Conservation (phyloP, 2,329 filamentous ascomycete species). For the Xylariales sp. region DNA sequence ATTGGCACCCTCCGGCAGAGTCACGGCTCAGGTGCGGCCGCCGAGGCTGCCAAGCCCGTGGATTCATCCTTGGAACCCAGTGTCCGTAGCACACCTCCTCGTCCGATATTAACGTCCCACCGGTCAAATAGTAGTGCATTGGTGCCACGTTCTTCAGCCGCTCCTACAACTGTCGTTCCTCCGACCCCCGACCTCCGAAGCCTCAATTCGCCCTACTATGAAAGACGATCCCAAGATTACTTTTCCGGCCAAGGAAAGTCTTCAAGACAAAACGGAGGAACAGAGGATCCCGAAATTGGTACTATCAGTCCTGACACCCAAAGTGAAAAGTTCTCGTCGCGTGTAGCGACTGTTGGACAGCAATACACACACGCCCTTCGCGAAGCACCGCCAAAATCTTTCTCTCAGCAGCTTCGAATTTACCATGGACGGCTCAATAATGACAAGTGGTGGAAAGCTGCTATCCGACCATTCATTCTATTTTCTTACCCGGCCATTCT, state of each 20-base stretch:
- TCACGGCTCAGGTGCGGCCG: background rate
- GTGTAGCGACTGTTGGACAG: conserved; percentile 28
- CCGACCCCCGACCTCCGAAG: conserved; percentile 29
- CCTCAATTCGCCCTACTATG: conserved; percentile 32
- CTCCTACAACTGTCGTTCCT: conserved; percentile 10
- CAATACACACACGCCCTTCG: conserved; percentile 69
- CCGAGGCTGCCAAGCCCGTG: background rate
- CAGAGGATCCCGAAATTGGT: no score
- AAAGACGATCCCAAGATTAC: conserved; percentile 10
- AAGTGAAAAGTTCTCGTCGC: conserved; percentile 37
- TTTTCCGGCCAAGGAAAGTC: conserved; percentile 14
- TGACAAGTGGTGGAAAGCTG: conserved; percentile 76
- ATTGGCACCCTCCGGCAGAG: no score
- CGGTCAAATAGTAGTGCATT: conserved; percentile 11
- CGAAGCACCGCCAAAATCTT: conserved; percentile 63
- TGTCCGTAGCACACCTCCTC: background rate
- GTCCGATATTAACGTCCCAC: background rate
- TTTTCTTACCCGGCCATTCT: conserved; percentile 84
- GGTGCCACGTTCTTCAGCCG: conserved; percentile 11
- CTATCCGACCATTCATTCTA: conserved; percentile 75
- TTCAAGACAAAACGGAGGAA: no score
- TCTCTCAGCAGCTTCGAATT: conserved; percentile 66
- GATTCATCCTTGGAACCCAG: conserved; percentile 1
- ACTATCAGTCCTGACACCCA: conserved; percentile 32
- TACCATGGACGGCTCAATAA: conserved; percentile 74